phyloP scores from a whole-genome alignment of 2,329 filamentous ascomycete species.

The Sporothrix brunneoviolacea region DNA sequence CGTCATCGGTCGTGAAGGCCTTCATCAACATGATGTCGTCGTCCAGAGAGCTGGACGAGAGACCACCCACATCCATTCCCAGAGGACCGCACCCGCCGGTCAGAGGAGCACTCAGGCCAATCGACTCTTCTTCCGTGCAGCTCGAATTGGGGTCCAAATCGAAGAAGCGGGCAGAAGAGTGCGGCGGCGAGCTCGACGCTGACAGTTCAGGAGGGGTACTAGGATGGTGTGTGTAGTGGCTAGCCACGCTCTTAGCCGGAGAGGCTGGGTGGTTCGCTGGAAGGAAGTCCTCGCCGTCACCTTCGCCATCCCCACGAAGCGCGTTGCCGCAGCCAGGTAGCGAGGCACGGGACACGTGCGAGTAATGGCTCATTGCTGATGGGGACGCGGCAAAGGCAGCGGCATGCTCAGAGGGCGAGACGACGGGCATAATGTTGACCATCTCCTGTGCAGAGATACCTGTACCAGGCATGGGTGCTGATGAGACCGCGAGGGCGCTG shows the following conservation, averaged over 20 bases:
- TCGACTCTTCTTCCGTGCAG: slow-evolving; percentile 22
- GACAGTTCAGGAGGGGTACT: slow-evolving; percentile 52
- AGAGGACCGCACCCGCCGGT: slow-evolving; percentile 19
- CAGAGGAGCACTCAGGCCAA: slow-evolving; percentile 27
- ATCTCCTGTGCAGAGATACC: slow-evolving; percentile 16
- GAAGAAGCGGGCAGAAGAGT: slow-evolving; percentile 37
- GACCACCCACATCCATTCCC: slow-evolving; percentile 30
- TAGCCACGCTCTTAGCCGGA: slow-evolving; percentile 44
- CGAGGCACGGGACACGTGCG: slow-evolving; percentile 42
- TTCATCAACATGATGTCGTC: slow-evolving; percentile 41
- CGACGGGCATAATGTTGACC: slow-evolving; percentile 21
- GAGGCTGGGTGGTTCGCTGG: slow-evolving; percentile 29
- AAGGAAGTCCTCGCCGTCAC: slow-evolving; percentile 16
- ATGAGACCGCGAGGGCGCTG: slow-evolving; percentile 31
- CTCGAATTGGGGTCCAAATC: slow-evolving; percentile 37
- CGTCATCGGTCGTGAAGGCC: slow-evolving; percentile 37
- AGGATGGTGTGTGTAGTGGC: slow-evolving; percentile 39
- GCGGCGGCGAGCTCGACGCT: slow-evolving; percentile 52
- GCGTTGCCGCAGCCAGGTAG: slow-evolving; percentile 1
- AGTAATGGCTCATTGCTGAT: slow-evolving; percentile 38
- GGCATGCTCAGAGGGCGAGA: slow-evolving; percentile 23
- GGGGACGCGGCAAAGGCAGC: slow-evolving; percentile 34
- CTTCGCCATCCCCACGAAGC: slow-evolving; percentile 15
- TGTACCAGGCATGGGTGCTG: slow-evolving; percentile 32
- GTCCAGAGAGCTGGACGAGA: slow-evolving; percentile 25